These are phyloP conservation scores for Microbotryum intermedium DNA, from an alignment of 1,284 basidiomycete genomes.

Conservation along the genomic window DNA sequence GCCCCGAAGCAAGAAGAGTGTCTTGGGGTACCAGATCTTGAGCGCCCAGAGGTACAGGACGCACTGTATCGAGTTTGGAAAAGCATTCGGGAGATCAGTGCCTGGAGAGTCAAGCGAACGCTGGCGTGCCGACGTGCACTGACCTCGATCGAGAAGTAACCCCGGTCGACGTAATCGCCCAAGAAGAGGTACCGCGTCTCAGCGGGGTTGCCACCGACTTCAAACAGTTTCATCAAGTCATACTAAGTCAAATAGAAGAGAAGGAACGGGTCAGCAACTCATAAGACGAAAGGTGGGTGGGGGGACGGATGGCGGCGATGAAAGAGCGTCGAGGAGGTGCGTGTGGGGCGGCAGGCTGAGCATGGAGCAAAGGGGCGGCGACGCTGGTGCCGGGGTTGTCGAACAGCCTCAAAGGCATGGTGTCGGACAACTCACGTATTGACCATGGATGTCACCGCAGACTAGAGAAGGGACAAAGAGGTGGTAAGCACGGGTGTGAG, in stretches of 20 bases:
- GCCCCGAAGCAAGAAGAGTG: conserved; percentile 80
- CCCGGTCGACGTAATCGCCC: conserved; percentile 97
- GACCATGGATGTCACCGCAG: conserved; percentile 93
- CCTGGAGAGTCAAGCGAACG: neutral
- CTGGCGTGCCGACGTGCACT: conserved; percentile 24
- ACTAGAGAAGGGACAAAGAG: conserved; percentile 45
- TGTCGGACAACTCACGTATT: conserved; percentile 61
- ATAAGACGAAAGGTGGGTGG: no score
- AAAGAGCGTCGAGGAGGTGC: neutral
- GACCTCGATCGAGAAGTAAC: conserved; percentile 89
- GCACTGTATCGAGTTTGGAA: conserved; percentile 49
- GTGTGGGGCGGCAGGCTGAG: neutral
- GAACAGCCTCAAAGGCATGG: no score
- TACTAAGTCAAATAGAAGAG: conserved; percentile 49
- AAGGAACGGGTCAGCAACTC: no score
- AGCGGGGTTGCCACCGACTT: conserved; percentile 84
- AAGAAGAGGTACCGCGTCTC: conserved; percentile 92
- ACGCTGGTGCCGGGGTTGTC: no score
- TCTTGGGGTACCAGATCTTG: conserved; percentile 90
- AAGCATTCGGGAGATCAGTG: no score
- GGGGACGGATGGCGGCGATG: neutral
- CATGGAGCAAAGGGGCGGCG: no score
- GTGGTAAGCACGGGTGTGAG: neutral
- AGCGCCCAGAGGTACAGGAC: conserved; percentile 83
- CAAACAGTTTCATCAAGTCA: conserved; percentile 96